These are phyloP conservation scores for Pisolithus microcarpus DNA, from an alignment of 768 basidiomycete species.

Conservation along the genomic window DNA sequence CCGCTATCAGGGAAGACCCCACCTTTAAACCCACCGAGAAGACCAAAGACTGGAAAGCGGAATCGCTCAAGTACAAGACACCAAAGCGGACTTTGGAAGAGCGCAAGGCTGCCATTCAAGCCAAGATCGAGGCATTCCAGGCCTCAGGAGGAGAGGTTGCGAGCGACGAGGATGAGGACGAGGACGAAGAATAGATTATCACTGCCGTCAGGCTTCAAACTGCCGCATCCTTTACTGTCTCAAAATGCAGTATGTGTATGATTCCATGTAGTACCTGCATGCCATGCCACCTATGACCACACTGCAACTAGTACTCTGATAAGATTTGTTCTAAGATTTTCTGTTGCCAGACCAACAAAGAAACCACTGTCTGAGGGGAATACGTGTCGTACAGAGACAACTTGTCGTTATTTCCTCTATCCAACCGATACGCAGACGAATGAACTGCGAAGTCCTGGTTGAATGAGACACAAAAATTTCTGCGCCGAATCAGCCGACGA, in stretches of 20 bases:
- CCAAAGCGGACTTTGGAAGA: constrained; percentile 66
- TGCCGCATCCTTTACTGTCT: constrained; percentile 1
- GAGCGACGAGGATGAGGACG: constrained; percentile 43
- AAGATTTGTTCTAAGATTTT: constrained; percentile 39
- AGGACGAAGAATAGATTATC: constrained; percentile 49
- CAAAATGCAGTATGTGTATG: constrained; percentile 15
- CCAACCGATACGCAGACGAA: constrained; percentile 52
- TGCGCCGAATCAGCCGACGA: constrained; percentile 20
- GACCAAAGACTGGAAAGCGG: constrained; percentile 85
- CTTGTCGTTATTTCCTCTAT: constrained; percentile 34
- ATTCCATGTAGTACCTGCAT: constrained; percentile 1
- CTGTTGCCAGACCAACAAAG: constrained; percentile 51
- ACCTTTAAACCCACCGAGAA: constrained; percentile 86
- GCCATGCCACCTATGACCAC: constrained; percentile 9
- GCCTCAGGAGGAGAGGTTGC: constrained; percentile 41
- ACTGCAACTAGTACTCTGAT: constrained; percentile 11
- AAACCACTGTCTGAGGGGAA: constrained; percentile 21
- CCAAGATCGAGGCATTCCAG: constrained; percentile 89
- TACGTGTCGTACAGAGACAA: constrained; percentile 38
- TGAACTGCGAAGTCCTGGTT: constrained; percentile 42
- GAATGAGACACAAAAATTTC: constrained; percentile 58
- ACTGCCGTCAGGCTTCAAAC: background rate
- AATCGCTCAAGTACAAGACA: constrained; percentile 63
- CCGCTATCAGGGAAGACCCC: constrained; percentile 94
- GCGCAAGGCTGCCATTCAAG: constrained; percentile 73